Evolutionary conservation across 1,139 yeast genomes (phyloP).

Genomic region (Blastobotrys ciferrii): DNA sequence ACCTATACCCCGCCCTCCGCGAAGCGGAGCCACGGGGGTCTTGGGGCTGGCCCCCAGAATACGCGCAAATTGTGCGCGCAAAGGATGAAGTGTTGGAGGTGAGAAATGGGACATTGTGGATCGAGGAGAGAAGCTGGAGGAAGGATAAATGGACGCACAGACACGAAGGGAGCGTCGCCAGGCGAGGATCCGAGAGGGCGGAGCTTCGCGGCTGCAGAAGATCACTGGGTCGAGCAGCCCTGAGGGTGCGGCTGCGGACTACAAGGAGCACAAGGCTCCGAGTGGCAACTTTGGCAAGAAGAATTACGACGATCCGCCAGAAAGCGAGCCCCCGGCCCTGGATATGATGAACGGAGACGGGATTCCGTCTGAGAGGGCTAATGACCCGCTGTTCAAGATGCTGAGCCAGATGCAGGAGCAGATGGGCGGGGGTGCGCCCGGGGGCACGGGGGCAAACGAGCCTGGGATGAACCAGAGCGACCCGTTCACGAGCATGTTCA

Average conservation of each 20-base stretch:
- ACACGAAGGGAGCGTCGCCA: slow-evolving; percentile 40
- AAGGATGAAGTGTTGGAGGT: too few species aligned
- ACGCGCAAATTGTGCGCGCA: too few species aligned
- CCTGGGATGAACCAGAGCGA: slow-evolving; percentile 6
- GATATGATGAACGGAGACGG: neutral
- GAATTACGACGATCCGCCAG: slow-evolving; percentile 15
- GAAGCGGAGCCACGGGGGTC: too few species aligned
- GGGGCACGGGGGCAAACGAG: slow-evolving; percentile 9
- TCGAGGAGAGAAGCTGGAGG: too few species aligned
- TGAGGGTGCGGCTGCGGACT: slow-evolving; percentile 21
- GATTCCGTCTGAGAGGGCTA: slow-evolving; percentile 1
- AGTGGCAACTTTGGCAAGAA: neutral
- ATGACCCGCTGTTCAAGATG: slow-evolving; percentile 29
- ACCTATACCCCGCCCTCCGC: too few species aligned
- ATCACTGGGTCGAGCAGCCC: slow-evolving; percentile 36
- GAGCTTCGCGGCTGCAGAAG: slow-evolving; percentile 37
- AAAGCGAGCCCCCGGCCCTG: slow-evolving; percentile 8
- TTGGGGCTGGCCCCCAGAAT: too few species aligned
- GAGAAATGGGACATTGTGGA: too few species aligned
- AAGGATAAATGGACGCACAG: slow-evolving; percentile 32
- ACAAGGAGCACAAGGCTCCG: slow-evolving; percentile 14
- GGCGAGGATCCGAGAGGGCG: slow-evolving; percentile 37
- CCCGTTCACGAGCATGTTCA: slow-evolving; percentile 13
- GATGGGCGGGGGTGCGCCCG: slow-evolving; percentile 5
- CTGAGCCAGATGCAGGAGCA: slow-evolving; percentile 23